Conservation (phyloP, 768 basidiomycete genomes). For the Mycena rosella region DNA sequence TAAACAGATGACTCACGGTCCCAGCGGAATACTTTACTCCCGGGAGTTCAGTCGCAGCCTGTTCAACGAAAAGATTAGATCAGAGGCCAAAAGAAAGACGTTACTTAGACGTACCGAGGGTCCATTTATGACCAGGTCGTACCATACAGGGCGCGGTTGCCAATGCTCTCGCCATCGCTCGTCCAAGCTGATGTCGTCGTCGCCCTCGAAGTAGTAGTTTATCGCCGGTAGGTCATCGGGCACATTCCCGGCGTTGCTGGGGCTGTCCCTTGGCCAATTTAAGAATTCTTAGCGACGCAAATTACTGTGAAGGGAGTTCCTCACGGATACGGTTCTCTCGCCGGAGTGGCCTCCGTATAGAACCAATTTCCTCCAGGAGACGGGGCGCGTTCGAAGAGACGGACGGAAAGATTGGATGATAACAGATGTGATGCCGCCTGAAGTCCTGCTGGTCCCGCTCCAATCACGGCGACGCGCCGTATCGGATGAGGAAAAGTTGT, state of each 20-base stretch:
- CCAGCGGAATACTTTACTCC: constrained; percentile 30
- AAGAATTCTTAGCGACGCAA: not conserved
- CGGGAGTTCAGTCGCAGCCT: constrained; percentile 31
- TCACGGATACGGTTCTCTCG: constrained; percentile 39
- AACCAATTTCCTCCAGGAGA: constrained; percentile 41
- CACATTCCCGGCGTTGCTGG: not conserved
- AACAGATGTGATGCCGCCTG: constrained; percentile 33
- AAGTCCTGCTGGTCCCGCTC: not conserved
- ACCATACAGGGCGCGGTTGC: constrained; percentile 36
- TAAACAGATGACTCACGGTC: constrained; percentile 20
- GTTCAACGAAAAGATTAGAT: not conserved
- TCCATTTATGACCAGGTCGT: constrained; percentile 30
- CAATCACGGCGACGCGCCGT: not conserved
- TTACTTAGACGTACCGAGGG: constrained; percentile 30
- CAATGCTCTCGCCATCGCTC: constrained; percentile 38
- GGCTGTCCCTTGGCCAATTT: not conserved
- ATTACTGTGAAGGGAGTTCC: not conserved
- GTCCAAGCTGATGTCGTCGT: constrained; percentile 32
- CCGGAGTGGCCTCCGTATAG: constrained; percentile 35
- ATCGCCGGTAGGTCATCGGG: constrained; percentile 26
- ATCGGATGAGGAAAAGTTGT: not conserved
- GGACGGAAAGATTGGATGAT: constrained; percentile 27
- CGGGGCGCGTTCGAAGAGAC: constrained; percentile 40
- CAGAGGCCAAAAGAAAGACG: constrained; percentile 7
- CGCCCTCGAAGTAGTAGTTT: constrained; percentile 27